phyloP scores from a whole-genome alignment of 805 yeast species.

The Komagataella pastoris region DNA sequence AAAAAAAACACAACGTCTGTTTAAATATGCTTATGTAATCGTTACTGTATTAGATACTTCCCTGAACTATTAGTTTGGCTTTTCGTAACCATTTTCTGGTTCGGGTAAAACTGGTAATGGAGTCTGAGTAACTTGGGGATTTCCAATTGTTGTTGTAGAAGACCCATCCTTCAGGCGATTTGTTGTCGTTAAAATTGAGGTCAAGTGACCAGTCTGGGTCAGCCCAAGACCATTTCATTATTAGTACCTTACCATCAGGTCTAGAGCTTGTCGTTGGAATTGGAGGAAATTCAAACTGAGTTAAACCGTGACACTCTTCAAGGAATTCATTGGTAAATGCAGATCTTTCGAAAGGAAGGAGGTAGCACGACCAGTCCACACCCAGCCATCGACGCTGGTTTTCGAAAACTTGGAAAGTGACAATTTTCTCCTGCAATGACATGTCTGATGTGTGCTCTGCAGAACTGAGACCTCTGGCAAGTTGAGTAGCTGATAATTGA shows the following conservation, averaged over 20 bases:
- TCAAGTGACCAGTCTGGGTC: constrained; percentile 40
- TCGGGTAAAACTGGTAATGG: constrained; percentile 36
- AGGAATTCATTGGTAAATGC: constrained; percentile 30
- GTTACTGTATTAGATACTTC: not conserved
- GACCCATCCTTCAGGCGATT: constrained; percentile 35
- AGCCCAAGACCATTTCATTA: constrained; percentile 44
- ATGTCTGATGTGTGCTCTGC: constrained; percentile 4
- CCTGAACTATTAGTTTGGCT: constrained; percentile 16
- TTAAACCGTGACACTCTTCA: constrained; percentile 15
- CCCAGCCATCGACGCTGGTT: constrained; percentile 54
- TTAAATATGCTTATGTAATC: not conserved
- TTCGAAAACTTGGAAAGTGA: constrained; percentile 37
- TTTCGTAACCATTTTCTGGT: constrained; percentile 36
- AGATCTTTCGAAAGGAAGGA: constrained; percentile 39
- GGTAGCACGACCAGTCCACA: constrained; percentile 39
- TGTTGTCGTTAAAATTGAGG: constrained; percentile 21
- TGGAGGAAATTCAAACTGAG: constrained; percentile 31
- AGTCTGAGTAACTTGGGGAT: constrained; percentile 24
- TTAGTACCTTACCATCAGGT: constrained; percentile 9
- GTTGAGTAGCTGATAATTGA: not conserved
- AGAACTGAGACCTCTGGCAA: not conserved
- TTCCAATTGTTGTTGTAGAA: constrained; percentile 42
- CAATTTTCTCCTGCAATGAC: constrained; percentile 19
- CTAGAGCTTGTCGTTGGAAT: constrained; percentile 1
- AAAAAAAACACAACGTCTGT: not conserved